Conservation (phyloP, 108 stramenopile genomes). For the Schizochytrium sp. region DNA sequence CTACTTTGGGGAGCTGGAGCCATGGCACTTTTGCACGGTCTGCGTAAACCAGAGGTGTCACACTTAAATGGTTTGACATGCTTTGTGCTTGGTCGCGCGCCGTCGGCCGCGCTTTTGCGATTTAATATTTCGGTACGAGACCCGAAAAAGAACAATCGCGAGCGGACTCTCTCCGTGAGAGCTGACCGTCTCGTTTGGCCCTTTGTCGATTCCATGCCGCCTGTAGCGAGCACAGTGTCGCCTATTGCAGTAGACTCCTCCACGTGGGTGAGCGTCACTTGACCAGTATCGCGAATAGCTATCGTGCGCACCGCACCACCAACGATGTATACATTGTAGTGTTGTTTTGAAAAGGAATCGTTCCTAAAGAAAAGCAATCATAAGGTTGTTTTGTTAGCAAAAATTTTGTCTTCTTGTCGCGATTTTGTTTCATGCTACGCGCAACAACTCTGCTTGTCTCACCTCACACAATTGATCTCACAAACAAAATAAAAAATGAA, state of each 20-base stretch:
- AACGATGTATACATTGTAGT: no score
- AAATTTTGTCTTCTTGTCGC: no score
- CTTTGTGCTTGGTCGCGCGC: background rate
- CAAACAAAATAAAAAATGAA: no score
- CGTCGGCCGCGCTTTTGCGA: background rate
- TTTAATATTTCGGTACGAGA: background rate
- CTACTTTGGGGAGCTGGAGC: background rate
- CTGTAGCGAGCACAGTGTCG: background rate
- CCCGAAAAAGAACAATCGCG: background rate
- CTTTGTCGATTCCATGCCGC: background rate
- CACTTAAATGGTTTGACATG: background rate
- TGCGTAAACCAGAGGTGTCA: background rate
- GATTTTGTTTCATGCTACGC: no score
- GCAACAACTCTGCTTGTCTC: no score
- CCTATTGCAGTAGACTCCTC: background rate
- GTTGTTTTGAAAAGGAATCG: no score
- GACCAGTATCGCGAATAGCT: background rate
- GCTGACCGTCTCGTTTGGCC: background rate
- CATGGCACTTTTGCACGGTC: background rate
- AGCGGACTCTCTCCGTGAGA: background rate
- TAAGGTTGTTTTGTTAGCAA: no score
- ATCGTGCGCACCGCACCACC: background rate
- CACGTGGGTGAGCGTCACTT: background rate
- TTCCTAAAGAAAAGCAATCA: no score
- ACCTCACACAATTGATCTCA: no score